A percentile compares a stretch with the other conserved stretches of the same genome.
These are phyloP conservation scores for Crithidia acanthocephali DNA, from an alignment of 208 protist species.

Conservation along the genomic window DNA sequence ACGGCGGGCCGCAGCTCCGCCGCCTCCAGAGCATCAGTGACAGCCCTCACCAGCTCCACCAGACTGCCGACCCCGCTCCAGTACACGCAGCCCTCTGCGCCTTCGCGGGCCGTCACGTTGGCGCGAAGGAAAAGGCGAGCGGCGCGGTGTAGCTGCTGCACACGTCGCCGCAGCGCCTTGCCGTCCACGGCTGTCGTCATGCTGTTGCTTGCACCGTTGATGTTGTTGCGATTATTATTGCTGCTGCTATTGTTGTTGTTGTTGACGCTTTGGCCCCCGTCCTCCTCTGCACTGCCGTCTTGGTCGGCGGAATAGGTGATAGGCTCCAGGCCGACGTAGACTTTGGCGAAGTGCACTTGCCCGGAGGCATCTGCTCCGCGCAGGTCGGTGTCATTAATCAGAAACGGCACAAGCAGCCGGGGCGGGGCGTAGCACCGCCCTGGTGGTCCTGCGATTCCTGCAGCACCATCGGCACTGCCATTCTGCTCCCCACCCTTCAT, in stretches of 20 bases:
- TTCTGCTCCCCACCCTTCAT: neutral
- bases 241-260: conserved; percentile 11
- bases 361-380: conserved; percentile 47
- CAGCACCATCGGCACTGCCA: neutral
- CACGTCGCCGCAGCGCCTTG: conserved; percentile 6
- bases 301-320: conserved; percentile 43
- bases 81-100: neutral
- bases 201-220: neutral
- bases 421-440: conserved; percentile 9
- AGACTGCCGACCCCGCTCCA: conserved; percentile 25
- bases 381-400: conserved; percentile 1
- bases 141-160: conserved; percentile 17
- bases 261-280: conserved; percentile 40
- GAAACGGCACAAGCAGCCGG: conserved; percentile 23
- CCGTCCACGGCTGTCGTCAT: conserved; percentile 5
- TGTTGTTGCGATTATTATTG: neutral
- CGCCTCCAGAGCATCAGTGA: conserved; percentile 17
- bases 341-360: conserved; percentile 26
- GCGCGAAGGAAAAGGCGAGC: conserved; percentile 11
- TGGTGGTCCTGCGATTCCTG: neutral
- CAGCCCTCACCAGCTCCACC: conserved; percentile 22
- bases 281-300: no score
- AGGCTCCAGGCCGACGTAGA: conserved; percentile 57
- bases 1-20: conserved; percentile 17
- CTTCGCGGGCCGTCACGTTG: conserved; percentile 1